Base-by-base conservation (phyloP, 768 basidiomycete species). In the Podaxis sp. region DNA sequence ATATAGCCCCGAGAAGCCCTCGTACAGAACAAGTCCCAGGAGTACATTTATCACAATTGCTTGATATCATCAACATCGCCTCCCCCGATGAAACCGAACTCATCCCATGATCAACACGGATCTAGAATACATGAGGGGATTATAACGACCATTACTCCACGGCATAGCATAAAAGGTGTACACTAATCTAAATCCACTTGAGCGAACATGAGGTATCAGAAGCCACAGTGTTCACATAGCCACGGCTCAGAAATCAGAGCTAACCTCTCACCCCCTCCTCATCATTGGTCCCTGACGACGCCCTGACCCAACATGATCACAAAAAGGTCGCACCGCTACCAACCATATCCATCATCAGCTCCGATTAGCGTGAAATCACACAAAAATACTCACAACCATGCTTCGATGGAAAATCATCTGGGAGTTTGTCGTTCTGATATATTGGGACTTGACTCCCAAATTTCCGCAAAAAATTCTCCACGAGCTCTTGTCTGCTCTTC, bases 401-500 rank as follows among this genome's bases (percentile, higher is more conserved):
- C 28, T 46, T 46, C 4, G 56, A 57, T 26, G 56, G 56, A 22
- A 57, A 57, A 12, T 44, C 11, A 9, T 57, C 26, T 5, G 56
- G 42, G 12, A 57, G 40, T 22, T 46, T 30, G 40, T 57, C 56
- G 12, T 46, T 44, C 26, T 44, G 26, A n/a, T 57, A 44, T 1
- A 57, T 57, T 15, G 56, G 56, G 6, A 57, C 42, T 26, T 46
- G 19, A 22, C 8, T 40, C 8, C 42, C 56, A 30, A 57, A 57
- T 13, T 19, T 46, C 30, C 17, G 19, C 19, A 44, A 13, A 7
- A 57, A 33, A 1, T 30, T 26, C 13, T 13, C 6, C 39, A 57
- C 44, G 56, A 57, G 56, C 24, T 57, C 56, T 40, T 44, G 39
- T 46, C 40, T 57, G 22, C 40, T 57, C 24, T 26, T 33, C 54